Evolutionary conservation across 1,284 basidiomycete species (phyloP), one percentile per base, ranked within the genome.

Genomic region (Filobasidium uniguttulatum): DNA sequence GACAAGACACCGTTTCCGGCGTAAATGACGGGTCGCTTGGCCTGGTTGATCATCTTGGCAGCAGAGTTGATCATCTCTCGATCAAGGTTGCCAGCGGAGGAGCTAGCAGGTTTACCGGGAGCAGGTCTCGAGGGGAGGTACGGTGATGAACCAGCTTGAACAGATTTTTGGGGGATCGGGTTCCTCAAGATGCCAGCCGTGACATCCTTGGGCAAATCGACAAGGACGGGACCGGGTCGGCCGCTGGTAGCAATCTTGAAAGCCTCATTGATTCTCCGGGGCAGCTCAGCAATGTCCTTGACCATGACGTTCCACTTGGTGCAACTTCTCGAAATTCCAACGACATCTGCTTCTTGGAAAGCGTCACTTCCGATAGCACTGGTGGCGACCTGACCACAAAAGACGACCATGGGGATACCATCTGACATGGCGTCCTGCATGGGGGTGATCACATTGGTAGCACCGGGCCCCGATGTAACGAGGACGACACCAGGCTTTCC

Each of bases 251-350:
- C 93, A 58, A 98, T 97, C 71, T 97, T 94, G 80, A 98, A 98
- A 0, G 93, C 94, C 71, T 98, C 93, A 68, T 97, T 98, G 70
- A 98, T 94, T 57, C 93, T 77, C 45, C 93, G 75, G 7, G 93
- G 94, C 3, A 97, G 76, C 70, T 97, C 93, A 23, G 85, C 72
- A 56, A 98, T 88, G 66, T 94, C 90, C 72, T 97, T 97, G 55
- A 98, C 87, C 90, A 97, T 94, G 57, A 98, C 91, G 68, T 98
- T 98, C 94, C 93, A 98, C 71, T 98, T 98, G 25, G 94, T 97
- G 73, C 93, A 98, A 59, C 82, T 82, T 56, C 93, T 76, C 46
- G 89, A 94, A 68, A 98, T 98, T 49, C 94, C 94, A 54, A 98
- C 77, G 46, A 97, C 73, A 63, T 98, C 94, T 38, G 93, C 93